A percentile compares a stretch with the other conserved stretches of the same genome.
phyloP scores from a whole-genome alignment of 2,329 filamentous ascomycete species.

The Ophiosphaerella korrae region DNA sequence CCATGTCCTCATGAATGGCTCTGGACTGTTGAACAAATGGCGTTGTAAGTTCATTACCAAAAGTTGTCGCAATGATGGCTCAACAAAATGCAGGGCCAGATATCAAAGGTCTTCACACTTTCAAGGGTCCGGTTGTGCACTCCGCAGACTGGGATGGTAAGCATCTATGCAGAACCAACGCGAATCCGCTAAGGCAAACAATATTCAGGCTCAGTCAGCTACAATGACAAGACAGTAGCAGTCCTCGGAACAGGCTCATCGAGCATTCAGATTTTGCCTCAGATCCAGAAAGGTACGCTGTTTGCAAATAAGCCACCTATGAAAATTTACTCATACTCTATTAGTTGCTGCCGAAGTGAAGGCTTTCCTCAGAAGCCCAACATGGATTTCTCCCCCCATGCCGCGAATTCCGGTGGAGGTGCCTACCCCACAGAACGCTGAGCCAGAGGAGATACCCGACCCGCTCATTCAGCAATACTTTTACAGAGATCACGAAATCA shows the following conservation, averaged over 20 bases:
- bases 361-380: constrained; percentile 4
- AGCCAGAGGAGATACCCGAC: neutral
- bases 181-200: neutral
- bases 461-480: constrained; percentile 5
- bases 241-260: constrained; percentile 44
- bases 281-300: constrained; percentile 15
- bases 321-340: neutral
- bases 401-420: neutral
- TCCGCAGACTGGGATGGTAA: constrained; percentile 3
- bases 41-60: constrained; percentile 1
- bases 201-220: constrained; percentile 11
- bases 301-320: neutral
- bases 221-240: constrained; percentile 32
- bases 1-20: constrained; percentile 29
- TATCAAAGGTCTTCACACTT: neutral
- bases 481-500: constrained; percentile 3
- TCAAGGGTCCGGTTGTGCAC: constrained; percentile 3
- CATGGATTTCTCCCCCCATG: constrained; percentile 8
- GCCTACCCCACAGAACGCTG: neutral
- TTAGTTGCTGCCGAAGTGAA: constrained; percentile 18
- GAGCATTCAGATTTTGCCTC: constrained; percentile 48
- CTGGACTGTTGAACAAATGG: constrained; percentile 27
- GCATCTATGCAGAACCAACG: neutral
- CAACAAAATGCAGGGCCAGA: constrained; percentile 1
- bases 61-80: neutral